phyloP scores from a whole-genome alignment of 768 basidiomycete genomes.

The Russula sp. region DNA sequence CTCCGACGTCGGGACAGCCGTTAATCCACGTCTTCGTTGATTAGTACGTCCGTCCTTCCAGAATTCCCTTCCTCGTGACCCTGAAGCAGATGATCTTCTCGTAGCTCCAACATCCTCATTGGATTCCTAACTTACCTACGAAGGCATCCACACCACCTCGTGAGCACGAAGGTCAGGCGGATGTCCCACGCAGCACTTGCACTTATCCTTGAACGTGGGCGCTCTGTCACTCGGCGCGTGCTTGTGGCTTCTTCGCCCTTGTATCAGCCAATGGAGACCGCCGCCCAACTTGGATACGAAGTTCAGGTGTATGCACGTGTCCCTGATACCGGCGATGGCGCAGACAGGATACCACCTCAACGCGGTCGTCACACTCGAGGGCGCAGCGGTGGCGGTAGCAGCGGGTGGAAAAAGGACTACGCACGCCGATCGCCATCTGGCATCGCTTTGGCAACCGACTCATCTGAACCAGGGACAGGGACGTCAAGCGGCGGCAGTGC shows the following conservation, averaged over 20 bases:
- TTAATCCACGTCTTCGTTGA: conserved; percentile 47
- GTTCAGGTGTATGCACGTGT: conserved; percentile 65
- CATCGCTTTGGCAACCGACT: conserved; percentile 30
- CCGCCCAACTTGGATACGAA: conserved; percentile 69
- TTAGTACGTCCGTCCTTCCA: conserved; percentile 40
- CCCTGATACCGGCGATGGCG: conserved; percentile 58
- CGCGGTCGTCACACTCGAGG: conserved; percentile 28
- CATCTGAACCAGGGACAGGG: conserved; percentile 29
- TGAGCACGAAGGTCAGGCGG: conserved; percentile 38
- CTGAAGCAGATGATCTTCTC: conserved; percentile 4
- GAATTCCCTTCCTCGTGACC: conserved; percentile 2
- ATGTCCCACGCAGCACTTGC: conserved; percentile 74
- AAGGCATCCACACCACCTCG: conserved; percentile 41
- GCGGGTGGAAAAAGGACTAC: conserved; percentile 24
- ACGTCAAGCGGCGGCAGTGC: conserved; percentile 22
- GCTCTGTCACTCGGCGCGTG: conserved; percentile 66
- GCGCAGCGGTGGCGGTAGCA: conserved; percentile 21
- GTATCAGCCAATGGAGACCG: conserved; percentile 74
- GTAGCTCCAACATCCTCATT: conserved; percentile 82
- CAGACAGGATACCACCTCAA: conserved; percentile 43
- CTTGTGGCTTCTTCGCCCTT: conserved; percentile 78
- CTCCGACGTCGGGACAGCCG: conserved; percentile 30
- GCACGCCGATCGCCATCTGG: conserved; percentile 22
- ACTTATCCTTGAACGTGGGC: conserved; percentile 76
- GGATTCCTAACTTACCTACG: conserved; percentile 70